phyloP scores from a whole-genome alignment of 305 asterid genomes.

The Ilex paraguariensis region DNA sequence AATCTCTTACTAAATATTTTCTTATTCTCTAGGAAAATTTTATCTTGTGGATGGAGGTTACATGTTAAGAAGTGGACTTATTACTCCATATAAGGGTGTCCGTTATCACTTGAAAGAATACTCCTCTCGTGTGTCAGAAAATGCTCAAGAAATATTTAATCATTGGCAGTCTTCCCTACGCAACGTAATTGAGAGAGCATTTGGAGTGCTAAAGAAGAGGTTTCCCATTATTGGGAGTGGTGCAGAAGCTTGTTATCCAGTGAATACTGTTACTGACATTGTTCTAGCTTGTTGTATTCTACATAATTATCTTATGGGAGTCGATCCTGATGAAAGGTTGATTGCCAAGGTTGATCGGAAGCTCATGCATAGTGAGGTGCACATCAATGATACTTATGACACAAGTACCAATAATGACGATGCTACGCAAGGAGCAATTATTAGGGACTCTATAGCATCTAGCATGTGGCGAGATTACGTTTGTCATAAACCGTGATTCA shows the following conservation, averaged over 20 bases:
- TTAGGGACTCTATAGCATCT: too few relatives aligned
- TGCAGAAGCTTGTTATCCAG: background rate
- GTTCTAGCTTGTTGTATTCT: conserved; percentile 5
- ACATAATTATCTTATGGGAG: background rate
- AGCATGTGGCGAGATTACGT: too few relatives aligned
- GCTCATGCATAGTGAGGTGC: too few relatives aligned
- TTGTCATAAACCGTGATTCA: too few relatives aligned
- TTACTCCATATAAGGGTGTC: background rate
- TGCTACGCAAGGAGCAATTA: too few relatives aligned
- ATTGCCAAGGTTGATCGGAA: too few relatives aligned
- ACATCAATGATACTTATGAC: too few relatives aligned
- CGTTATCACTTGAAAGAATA: conserved; percentile 4
- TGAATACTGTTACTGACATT: background rate
- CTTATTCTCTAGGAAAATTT: background rate
- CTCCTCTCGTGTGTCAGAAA: background rate
- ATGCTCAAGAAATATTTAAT: too few relatives aligned
- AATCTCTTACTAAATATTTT: too few relatives aligned
- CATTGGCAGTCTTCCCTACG: background rate
- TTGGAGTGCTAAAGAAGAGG: conserved; percentile 9
- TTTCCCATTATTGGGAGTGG: background rate
- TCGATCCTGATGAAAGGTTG: background rate
- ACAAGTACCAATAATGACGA: too few relatives aligned
- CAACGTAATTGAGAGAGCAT: conserved; percentile 15
- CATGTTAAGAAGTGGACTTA: conserved; percentile 5
- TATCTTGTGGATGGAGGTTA: conserved; percentile 7